Evolutionary conservation across 192 early-diverging fungal genomes (phyloP).

Genomic region (Diversispora eburnea): DNA sequence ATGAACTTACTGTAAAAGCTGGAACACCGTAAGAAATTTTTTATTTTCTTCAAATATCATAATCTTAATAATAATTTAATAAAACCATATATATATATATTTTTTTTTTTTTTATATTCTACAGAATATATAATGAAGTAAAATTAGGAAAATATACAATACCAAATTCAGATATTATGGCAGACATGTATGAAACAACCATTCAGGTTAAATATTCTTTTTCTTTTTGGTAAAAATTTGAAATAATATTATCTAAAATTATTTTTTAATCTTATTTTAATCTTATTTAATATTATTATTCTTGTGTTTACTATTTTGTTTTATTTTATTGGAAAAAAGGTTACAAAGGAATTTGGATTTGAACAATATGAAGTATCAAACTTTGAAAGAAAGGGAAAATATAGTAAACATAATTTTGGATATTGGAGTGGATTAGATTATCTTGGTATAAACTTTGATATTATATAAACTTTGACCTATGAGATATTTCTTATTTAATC

Average conservation of each 20-base stretch:
- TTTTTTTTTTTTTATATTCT: not conserved
- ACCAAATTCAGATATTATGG: conserved; percentile 38
- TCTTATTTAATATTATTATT: no score
- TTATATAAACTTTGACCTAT: conserved; percentile 28
- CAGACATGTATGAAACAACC: conserved; percentile 53
- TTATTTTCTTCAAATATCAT: no score
- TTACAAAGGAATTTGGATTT: conserved; percentile 39
- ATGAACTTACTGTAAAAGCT: conserved; percentile 50
- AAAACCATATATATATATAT: not conserved
- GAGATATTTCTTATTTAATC: not conserved
- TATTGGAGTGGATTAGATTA: conserved; percentile 59
- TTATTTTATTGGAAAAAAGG: conserved; percentile 11
- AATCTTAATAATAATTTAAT: not conserved
- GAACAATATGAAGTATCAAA: conserved; percentile 59
- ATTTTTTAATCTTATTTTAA: no score
- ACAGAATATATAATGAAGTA: conserved; percentile 40
- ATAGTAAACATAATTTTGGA: conserved; percentile 51
- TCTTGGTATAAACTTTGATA: conserved; percentile 37
- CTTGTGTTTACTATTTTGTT: no score
- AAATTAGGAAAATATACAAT: conserved; percentile 32
- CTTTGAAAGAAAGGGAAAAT: conserved; percentile 37
- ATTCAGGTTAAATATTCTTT: conserved; percentile 8
- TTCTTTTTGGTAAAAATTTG: no score
- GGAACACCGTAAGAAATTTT: conserved; percentile 45
- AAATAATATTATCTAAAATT: no score